These are phyloP conservation scores for Geotrichum carabidarum DNA, from an alignment of 1,139 yeast species.

Conservation along the genomic window DNA sequence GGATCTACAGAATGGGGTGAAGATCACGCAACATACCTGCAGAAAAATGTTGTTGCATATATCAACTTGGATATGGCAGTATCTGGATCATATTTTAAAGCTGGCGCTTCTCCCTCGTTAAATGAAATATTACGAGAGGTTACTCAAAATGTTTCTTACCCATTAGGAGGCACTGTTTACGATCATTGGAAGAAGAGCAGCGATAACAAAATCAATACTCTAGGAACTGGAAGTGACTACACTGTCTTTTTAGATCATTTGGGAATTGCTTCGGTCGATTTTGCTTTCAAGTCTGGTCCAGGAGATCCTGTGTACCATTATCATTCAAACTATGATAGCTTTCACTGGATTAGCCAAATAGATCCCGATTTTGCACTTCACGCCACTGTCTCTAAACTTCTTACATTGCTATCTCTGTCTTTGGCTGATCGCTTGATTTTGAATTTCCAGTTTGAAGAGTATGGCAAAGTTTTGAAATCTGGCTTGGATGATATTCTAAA, in stretches of 20 bases:
- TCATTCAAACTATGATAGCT: conserved; percentile 65
- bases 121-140: conserved; percentile 41
- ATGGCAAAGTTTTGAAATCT: conserved; percentile 36
- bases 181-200: conserved; percentile 53
- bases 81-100: conserved; percentile 46
- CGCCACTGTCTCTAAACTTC: conserved; percentile 47
- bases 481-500: conserved; percentile 30
- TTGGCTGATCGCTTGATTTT: conserved; percentile 46
- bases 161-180: conserved; percentile 38
- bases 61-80: conserved; percentile 60
- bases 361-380: conserved; percentile 57
- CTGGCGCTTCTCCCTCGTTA: conserved; percentile 51
- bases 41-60: conserved; percentile 51
- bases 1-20: conserved; percentile 72
- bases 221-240: conserved; percentile 66
- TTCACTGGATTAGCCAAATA: conserved; percentile 55
- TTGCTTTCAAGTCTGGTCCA: conserved; percentile 46
- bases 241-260: conserved; percentile 62
- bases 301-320: conserved; percentile 58
- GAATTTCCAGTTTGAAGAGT: conserved; percentile 43
- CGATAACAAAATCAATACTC: conserved; percentile 37
- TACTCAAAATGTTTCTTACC: conserved; percentile 46
- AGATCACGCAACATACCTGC: conserved; percentile 41
- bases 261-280: conserved; percentile 59
- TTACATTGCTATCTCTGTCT: conserved; percentile 47